Evolutionary conservation across 306 rosid genomes (phyloP), one percentile per base, ranked within the genome.

Genomic region (Senna tora): DNA sequence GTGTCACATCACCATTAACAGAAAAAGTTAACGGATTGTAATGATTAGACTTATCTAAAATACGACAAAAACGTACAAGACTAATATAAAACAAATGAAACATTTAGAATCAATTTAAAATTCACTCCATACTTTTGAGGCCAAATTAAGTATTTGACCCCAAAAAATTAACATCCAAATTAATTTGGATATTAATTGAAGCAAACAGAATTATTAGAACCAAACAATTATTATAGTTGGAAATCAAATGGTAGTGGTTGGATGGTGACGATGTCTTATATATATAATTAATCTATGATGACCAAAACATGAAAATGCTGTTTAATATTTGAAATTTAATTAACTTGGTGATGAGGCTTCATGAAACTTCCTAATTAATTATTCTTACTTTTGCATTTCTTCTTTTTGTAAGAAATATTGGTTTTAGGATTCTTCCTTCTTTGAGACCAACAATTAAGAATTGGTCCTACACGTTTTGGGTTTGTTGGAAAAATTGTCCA

Each of bases 201-300:
- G 61, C 42, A 50, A 71, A 70, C 77, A 82, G 12, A 64, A n/a
- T n/a, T n/a, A n/a, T n/a, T n/a, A 25, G 30, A 25, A 52, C 67
- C 62, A 50, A 38, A 57, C 42, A 30, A 7, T 32, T 32, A 58
- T 2, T 20, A 45, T 53, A 77, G 68, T 80, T 46, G 49, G 65
- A 55, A 58, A 65, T 71, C 61, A 60, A 67, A 65, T 71, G 66
- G 78, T 57, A 73, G 84, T 68, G 80, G 85, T 74, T 84, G 67
- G 59, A 41, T 65, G 51, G 71, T 84, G 85, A 75, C 73, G 80
- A 62, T 74, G 77, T 71, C 79, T 25, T 10, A 36, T 36, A 36
- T 36, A 36, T 36, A 36, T 36, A 36, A 61, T 80, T n/a, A 36
- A 61, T 80, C 61, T 68, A 15, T 73, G 60, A 73, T 73, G 78